Conservation (phyloP, 306 rosid genomes). For the Quercus alba region DNA sequence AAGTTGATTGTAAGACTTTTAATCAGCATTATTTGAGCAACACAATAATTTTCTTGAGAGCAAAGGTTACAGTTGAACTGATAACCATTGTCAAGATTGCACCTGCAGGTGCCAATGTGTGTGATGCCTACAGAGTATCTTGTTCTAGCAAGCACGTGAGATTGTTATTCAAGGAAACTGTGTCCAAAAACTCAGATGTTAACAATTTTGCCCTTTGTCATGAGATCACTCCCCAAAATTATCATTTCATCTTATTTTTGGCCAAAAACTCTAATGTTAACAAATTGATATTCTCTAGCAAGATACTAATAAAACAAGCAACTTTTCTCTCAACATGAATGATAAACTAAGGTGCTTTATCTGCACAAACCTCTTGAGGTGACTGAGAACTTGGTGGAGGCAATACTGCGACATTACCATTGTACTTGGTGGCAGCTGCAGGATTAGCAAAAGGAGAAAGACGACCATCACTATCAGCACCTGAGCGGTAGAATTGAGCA, state of each 20-base stretch:
- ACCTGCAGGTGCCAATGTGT: neutral
- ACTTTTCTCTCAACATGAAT: neutral
- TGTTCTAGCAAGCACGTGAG: neutral
- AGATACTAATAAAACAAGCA: neutral
- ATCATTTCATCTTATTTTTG: neutral
- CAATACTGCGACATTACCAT: slow-evolving; percentile 65
- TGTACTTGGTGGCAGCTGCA: slow-evolving; percentile 69
- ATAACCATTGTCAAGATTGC: neutral
- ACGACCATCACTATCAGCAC: slow-evolving; percentile 78
- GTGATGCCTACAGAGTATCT: neutral
- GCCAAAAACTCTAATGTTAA: neutral
- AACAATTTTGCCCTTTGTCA: neutral
- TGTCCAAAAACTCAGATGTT: neutral
- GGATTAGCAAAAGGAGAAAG: slow-evolving; percentile 80
- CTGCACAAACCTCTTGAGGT: slow-evolving; percentile 75
- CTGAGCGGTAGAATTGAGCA: slow-evolving; percentile 83
- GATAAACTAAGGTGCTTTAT: neutral
- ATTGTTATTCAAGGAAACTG: neutral
- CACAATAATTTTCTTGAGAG: neutral
- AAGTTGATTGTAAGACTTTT: neutral
- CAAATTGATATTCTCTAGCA: neutral
- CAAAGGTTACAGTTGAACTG: neutral
- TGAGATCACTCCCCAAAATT: neutral
- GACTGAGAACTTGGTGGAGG: slow-evolving; percentile 69
- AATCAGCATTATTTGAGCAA: slow-evolving; percentile 9